Percentiles rank a stretch among this genome's conserved stretches.
Evolutionary conservation across 2,329 filamentous ascomycete species (phyloP).

Genomic region (Cladosporium sphaerospermum): DNA sequence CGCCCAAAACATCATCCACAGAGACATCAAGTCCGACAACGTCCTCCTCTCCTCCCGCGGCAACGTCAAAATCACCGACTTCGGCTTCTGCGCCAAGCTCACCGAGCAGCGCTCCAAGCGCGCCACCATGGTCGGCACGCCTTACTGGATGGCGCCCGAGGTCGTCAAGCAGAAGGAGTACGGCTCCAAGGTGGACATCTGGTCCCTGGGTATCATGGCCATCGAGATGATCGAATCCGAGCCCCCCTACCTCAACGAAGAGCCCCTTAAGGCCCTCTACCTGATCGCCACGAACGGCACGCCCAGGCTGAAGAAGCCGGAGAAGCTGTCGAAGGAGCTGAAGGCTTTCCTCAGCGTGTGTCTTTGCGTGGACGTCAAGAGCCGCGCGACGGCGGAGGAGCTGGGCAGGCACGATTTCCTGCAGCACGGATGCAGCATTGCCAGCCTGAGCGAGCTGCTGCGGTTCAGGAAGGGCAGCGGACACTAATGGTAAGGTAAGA

Average conservation of each 20-base stretch:
- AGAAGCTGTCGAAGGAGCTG: slow-evolving; percentile 95
- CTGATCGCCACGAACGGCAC: slow-evolving; percentile 98
- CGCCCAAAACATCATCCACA: slow-evolving; percentile 93
- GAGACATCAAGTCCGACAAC: slow-evolving; percentile 99
- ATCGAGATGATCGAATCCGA: slow-evolving; percentile 99
- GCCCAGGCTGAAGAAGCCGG: slow-evolving; percentile 92
- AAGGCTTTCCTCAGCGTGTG: slow-evolving; percentile 96
- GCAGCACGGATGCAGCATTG: slow-evolving; percentile 78
- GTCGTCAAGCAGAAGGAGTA: slow-evolving; percentile 99
- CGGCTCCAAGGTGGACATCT: slow-evolving; percentile 96
- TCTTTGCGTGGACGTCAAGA: slow-evolving; percentile 93
- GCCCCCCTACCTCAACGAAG: slow-evolving; percentile 95
- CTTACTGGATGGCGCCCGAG: slow-evolving; percentile 99
- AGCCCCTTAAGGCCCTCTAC: slow-evolving; percentile 93
- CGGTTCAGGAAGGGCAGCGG: slow-evolving; percentile 70
- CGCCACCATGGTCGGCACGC: slow-evolving; percentile 97
- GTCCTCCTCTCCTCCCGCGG: slow-evolving; percentile 89
- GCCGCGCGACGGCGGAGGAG: slow-evolving; percentile 84
- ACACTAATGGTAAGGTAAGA: slow-evolving; percentile 26
- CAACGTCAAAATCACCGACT: slow-evolving; percentile 94
- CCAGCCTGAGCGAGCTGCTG: slow-evolving; percentile 77
- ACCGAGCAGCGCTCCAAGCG: slow-evolving; percentile 96
- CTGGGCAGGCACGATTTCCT: slow-evolving; percentile 89
- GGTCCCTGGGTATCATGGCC: slow-evolving; percentile 98
- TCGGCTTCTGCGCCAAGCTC: slow-evolving; percentile 97